A percentile compares a stretch with the other conserved stretches of the same genome.
These are phyloP conservation scores for Amborella trichopoda DNA, from an alignment of 164 flowering plant genomes.

Conservation along the genomic window DNA sequence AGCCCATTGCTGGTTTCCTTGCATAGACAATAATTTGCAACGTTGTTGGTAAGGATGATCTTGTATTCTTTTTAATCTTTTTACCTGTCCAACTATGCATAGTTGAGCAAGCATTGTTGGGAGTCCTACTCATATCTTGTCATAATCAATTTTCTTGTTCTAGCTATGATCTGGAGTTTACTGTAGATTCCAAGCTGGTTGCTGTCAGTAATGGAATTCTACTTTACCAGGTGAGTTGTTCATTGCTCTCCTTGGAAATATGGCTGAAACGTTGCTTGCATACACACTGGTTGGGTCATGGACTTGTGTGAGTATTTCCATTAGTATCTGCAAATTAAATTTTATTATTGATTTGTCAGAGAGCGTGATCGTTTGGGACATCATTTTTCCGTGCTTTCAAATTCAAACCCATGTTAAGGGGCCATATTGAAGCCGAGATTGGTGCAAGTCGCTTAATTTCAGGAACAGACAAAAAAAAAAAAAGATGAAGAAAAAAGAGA, in stretches of 20 bases:
- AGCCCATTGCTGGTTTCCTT: conserved; percentile 97
- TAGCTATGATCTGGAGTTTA: conserved; percentile 89
- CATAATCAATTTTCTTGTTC: not conserved
- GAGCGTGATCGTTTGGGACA: no score
- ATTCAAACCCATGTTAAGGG: no score
- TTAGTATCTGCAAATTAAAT: no score
- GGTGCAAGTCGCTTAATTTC: no score
- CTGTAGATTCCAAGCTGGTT: conserved; percentile 71
- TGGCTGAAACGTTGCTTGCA: no score
- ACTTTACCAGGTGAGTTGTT: conserved; percentile 70
- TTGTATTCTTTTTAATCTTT: not conserved
- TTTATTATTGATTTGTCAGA: no score
- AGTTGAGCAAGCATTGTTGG: not conserved
- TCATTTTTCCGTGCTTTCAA: no score
- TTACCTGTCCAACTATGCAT: not conserved
- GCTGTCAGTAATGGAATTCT: conserved; percentile 86
- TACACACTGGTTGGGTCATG: no score
- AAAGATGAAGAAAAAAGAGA: no score
- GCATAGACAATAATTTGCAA: conserved; percentile 61
- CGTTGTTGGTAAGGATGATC: conserved; percentile 53
- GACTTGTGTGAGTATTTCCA: no score
- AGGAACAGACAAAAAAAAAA: no score
- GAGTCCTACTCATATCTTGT: not conserved
- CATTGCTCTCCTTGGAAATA: not conserved
- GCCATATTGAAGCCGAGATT: no score